Conservation (phyloP, 1,284 basidiomycete species). For the Spongiforma sp. region DNA sequence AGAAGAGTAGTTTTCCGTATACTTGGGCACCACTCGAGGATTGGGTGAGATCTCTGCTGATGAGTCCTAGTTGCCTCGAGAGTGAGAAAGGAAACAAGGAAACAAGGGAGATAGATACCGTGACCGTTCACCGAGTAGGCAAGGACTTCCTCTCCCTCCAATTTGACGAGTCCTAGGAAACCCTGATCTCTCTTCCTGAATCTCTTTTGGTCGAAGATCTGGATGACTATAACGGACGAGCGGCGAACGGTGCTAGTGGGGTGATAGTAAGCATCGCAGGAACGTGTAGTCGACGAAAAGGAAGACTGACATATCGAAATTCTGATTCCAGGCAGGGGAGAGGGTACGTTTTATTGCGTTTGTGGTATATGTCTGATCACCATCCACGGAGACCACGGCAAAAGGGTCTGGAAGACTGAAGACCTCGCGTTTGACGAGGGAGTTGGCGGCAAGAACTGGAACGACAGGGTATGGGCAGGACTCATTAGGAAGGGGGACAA, state of each 20-base stretch:
- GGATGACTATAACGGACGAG: constrained; percentile 91
- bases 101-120: constrained; percentile 22
- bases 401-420: constrained; percentile 96
- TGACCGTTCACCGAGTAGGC: constrained; percentile 32
- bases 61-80: constrained; percentile 29
- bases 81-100: constrained; percentile 12
- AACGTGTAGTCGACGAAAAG: constrained; percentile 4
- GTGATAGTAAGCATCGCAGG: constrained; percentile 9
- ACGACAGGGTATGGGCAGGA: neutral
- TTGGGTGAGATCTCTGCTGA: constrained; percentile 36
- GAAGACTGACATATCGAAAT: constrained; percentile 82
- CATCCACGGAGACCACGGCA: constrained; percentile 95
- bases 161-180: constrained; percentile 46
- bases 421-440: constrained; percentile 89
- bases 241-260: constrained; percentile 79
- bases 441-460: constrained; percentile 87
- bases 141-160: constrained; percentile 33
- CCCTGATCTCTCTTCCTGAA: constrained; percentile 98
- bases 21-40: constrained; percentile 33
- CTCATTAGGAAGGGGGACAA: neutral
- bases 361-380: constrained; percentile 94
- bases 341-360: constrained; percentile 84
- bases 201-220: constrained; percentile 98
- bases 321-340: constrained; percentile 94
- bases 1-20: constrained; percentile 41